Evolutionary conservation across 345 rosid species (phyloP).

Genomic region (Syzygium aromaticum): DNA sequence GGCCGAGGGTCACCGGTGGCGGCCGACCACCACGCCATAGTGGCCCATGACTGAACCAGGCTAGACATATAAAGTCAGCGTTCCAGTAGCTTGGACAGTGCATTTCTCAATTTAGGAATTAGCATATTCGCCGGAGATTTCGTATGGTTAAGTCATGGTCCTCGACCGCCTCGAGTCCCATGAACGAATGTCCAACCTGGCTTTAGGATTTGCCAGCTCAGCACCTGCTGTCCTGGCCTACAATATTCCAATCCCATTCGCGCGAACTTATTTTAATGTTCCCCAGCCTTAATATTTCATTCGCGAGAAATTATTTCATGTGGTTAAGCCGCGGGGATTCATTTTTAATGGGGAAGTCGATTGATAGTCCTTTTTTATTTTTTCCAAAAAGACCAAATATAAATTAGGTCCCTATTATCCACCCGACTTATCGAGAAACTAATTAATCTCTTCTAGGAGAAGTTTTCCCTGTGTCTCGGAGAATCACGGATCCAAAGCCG

Average conservation of each 20-base stretch:
- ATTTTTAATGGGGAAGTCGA: background rate
- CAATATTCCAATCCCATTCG: background rate
- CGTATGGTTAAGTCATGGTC: background rate
- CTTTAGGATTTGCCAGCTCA: background rate
- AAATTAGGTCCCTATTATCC: rapidly evolving
- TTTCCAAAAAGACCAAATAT: rapidly evolving
- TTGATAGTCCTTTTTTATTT: rapidly evolving
- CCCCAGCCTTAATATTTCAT: background rate
- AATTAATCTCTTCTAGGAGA: background rate
- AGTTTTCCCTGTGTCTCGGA: background rate
- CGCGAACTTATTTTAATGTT: background rate
- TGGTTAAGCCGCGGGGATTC: too few species aligned
- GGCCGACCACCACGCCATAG: too few species aligned
- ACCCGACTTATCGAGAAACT: background rate
- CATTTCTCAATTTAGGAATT: too few species aligned
- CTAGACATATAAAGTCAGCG: too few species aligned
- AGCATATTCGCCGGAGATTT: background rate
- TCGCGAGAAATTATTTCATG: too few species aligned
- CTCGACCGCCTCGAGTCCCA: background rate
- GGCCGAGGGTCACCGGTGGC: too few species aligned
- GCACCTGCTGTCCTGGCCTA: background rate
- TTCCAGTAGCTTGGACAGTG: too few species aligned
- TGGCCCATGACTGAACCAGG: too few species aligned
- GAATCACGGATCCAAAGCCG: background rate
- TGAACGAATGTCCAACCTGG: background rate